Evolutionary conservation across 192 early-diverging fungal species (phyloP), one percentile per base, ranked within the genome.

Genomic region (Podila minutissima): DNA sequence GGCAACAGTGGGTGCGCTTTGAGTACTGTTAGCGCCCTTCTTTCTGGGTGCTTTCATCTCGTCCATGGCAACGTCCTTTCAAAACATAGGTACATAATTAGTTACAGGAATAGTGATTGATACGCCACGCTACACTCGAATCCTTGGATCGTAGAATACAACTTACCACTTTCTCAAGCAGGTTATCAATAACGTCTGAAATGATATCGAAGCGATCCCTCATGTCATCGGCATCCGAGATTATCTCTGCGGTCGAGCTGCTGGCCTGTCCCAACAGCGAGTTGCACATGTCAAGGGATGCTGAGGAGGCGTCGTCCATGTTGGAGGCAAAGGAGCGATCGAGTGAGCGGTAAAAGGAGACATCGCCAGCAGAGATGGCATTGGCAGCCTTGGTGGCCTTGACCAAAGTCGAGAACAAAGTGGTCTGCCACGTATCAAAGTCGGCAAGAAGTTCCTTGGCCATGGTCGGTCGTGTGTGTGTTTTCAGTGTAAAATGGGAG

Each of bases 151-250:
- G 22, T 19, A 20, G 11, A 13, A 8, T 46, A 15, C 11, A 46
- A 75, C 89, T 69, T 83, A 93, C 92, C 28, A 94, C 93, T 65
- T 89, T 90, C 83, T 98, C 96, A 10, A 96, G 83, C 74, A 97
- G 72, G 66, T 89, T 86, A 68, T 98, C 97, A 6, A 95, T 84
- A 24, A 90, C 87, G 64, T 97, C 95, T 10, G 92, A 87, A 24
- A 91, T 89, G 6, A 76, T 64, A 35, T 83, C 72, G 67, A 90
- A 98, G 22, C 88, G 81, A 24, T 96, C 91, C 11, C 75, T 84
- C 7, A 93, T 77, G 72, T 92, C 92, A 71, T 94, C 93, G n/a
- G 62, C 57, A 48, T 92, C 92, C 15, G 85, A 79, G 26, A 86
- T 81, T 3, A 51, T 62, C 58, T 67, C 67, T 3, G 41, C 49